These are phyloP conservation scores for Cladophialophora yegresii DNA, from an alignment of 2,329 filamentous ascomycete species.

Conservation along the genomic window DNA sequence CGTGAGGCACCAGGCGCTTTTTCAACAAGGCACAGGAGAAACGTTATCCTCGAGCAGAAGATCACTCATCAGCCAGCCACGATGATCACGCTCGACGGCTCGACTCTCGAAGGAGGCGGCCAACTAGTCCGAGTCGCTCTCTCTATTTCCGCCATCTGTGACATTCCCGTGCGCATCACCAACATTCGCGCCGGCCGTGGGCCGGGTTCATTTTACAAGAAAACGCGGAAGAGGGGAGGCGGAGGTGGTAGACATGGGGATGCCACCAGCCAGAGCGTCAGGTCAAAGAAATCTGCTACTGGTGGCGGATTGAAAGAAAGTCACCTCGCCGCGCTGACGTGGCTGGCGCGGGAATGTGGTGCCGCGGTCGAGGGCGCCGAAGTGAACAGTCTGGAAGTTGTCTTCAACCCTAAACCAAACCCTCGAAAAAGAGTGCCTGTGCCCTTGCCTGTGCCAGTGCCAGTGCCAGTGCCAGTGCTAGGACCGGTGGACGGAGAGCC, in stretches of 20 bases:
- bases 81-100: constrained; percentile 53
- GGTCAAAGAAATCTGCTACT: constrained; percentile 31
- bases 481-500: background rate
- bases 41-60: too few species aligned
- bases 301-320: constrained; percentile 60
- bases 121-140: constrained; percentile 62
- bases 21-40: too few species aligned
- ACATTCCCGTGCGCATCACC: constrained; percentile 53
- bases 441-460: background rate
- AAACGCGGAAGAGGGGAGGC: background rate
- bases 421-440: background rate
- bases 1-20: too few species aligned
- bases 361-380: constrained; percentile 45
- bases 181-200: constrained; percentile 57
- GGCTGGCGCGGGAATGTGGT: constrained; percentile 53
- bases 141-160: constrained; percentile 57
- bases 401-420: constrained; percentile 35
- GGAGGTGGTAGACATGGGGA: constrained; percentile 4
- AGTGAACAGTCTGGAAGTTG: constrained; percentile 43
- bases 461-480: background rate
- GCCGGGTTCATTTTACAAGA: background rate
- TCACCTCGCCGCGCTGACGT: constrained; percentile 58
- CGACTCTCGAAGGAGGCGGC: constrained; percentile 63
- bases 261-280: background rate
- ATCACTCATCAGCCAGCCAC: background rate